phyloP scores from a whole-genome alignment of 345 rosid species.

The Linum tenue region DNA sequence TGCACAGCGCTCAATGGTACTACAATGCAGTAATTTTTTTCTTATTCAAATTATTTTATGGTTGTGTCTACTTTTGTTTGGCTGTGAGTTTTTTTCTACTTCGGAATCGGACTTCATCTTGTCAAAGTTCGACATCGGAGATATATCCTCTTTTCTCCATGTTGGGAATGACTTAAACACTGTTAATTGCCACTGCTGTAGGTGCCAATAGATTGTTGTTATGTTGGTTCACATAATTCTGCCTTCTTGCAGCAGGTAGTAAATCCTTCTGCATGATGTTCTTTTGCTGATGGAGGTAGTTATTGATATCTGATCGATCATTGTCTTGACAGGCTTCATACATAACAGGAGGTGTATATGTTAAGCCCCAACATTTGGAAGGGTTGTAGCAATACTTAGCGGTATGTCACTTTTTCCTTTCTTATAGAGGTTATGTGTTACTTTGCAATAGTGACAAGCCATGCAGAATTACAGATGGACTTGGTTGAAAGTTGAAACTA shows the following conservation, averaged over 20 bases:
- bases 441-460: background rate
- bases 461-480: background rate
- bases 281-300: background rate
- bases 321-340: conserved; percentile 62
- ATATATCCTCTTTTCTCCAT: background rate
- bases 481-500: background rate
- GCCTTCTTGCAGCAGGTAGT: conserved; percentile 91
- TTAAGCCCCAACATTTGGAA: conserved; percentile 78
- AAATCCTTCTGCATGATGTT: conserved; percentile 2
- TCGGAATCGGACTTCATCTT: no score
- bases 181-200: conserved; percentile 21
- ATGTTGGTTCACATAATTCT: conserved; percentile 70
- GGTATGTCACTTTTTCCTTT: conserved; percentile 28
- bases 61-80: background rate
- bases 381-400: conserved; percentile 76
- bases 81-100: conserved; percentile 2
- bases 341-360: conserved; percentile 85
- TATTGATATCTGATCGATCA: conserved; percentile 14
- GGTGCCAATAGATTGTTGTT: conserved; percentile 93
- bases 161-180: background rate
- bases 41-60: background rate
- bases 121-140: background rate
- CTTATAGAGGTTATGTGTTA: background rate
- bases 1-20: conserved; percentile 82
- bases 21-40: background rate